phyloP scores from a whole-genome alignment of 148 eudicot species.

The Euryodendron excelsum region DNA sequence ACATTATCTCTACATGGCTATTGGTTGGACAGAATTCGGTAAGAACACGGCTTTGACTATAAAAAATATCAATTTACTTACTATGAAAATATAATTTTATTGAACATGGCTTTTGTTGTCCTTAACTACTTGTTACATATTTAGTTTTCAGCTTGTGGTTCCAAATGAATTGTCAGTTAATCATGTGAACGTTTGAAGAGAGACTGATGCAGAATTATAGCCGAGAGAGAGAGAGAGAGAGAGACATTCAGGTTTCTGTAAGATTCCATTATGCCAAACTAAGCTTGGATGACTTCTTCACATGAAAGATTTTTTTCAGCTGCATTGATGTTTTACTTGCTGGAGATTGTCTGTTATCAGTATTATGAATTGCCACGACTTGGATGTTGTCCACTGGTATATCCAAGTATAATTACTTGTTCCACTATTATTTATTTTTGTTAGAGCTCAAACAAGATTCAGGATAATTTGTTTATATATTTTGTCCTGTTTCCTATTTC shows the following conservation, averaged over 20 bases:
- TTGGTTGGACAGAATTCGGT: too few relatives aligned
- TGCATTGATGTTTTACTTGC: not conserved
- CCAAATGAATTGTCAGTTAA: not conserved
- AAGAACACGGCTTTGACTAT: too few relatives aligned
- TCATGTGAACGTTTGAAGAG: not conserved
- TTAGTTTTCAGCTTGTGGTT: not conserved
- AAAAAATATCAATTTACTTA: too few relatives aligned
- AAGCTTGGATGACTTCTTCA: not conserved
- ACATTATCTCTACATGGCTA: not conserved
- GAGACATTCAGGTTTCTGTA: too few relatives aligned
- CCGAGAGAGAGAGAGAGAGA: too few relatives aligned
- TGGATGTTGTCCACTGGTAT: not conserved
- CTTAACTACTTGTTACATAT: not conserved
- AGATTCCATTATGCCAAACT: too few relatives aligned
- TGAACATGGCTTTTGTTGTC: not conserved
- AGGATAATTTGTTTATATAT: too few relatives aligned
- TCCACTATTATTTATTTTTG: not conserved
- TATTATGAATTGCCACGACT: not conserved
- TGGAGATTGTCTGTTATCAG: not conserved
- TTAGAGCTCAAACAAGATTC: not conserved
- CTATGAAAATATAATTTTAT: too few relatives aligned
- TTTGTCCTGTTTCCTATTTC: not conserved
- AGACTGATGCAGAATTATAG: too few relatives aligned
- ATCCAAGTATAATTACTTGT: too few relatives aligned
- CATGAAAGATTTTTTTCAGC: not conserved